Conservation (phyloP, 176 grass and related monocot genomes). For the Miscanthus lutarioriparius region DNA sequence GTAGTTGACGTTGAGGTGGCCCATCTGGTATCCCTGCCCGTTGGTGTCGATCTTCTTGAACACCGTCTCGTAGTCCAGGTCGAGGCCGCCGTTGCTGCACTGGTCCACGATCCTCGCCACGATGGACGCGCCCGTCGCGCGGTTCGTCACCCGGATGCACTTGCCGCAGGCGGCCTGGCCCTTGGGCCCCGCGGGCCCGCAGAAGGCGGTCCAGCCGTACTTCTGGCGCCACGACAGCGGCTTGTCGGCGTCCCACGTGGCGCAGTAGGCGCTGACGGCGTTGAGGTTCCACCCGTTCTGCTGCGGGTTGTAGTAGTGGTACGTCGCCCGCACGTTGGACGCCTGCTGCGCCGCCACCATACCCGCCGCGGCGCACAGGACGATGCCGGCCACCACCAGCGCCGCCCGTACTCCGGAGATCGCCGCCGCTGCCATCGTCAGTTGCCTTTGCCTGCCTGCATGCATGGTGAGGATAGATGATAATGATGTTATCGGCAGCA, state of each 20-base stretch:
- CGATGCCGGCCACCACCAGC: not conserved
- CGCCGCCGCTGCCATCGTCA: not conserved
- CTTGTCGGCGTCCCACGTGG: conserved; percentile 79
- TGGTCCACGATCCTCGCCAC: conserved; percentile 72
- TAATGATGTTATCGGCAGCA: too few species aligned
- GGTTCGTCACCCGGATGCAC: conserved; percentile 62
- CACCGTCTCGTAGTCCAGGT: conserved; percentile 60
- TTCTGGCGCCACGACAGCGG: conserved; percentile 58
- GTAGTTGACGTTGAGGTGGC: conserved; percentile 44
- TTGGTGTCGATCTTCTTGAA: conserved; percentile 70
- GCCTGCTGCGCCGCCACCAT: conserved; percentile 46
- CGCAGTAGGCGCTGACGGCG: conserved; percentile 52
- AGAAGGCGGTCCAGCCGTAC: conserved; percentile 96
- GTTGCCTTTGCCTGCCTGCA: too few species aligned
- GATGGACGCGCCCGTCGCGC: conserved; percentile 8
- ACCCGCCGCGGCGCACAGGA: not conserved
- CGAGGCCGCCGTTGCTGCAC: conserved; percentile 70
- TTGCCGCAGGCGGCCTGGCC: conserved; percentile 56
- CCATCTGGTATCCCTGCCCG: conserved; percentile 31
- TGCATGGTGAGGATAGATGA: too few species aligned
- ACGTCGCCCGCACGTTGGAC: conserved; percentile 61
- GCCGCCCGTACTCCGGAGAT: not conserved
- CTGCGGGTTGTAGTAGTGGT: conserved; percentile 54
- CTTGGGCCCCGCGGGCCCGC: conserved; percentile 31
- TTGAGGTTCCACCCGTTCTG: conserved; percentile 54